Conservation (phyloP, 2,329 filamentous ascomycete species). For the Colletotrichum viniferum region DNA sequence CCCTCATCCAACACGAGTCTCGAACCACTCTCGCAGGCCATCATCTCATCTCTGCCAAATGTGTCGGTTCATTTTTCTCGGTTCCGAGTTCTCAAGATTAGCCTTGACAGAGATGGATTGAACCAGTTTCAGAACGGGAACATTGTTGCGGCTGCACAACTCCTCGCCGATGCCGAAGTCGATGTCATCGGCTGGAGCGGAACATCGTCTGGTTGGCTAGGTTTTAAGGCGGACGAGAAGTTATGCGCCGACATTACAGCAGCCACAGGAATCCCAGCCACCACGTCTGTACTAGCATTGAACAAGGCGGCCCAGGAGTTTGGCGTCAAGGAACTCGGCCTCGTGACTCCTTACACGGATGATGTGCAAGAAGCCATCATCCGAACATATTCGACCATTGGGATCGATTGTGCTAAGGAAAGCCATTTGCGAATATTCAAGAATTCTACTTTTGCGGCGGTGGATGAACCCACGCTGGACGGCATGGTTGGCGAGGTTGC, state of each 20-base stretch:
- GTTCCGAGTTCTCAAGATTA: background rate
- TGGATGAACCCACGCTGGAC: slow-evolving; percentile 30
- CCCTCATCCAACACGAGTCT: background rate
- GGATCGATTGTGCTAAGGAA: slow-evolving; percentile 35
- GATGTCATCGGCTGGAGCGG: slow-evolving; percentile 43
- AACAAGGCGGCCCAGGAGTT: slow-evolving; percentile 37
- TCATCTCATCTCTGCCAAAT: background rate
- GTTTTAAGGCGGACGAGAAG: slow-evolving; percentile 42
- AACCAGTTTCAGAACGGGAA: background rate
- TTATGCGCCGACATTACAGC: slow-evolving; percentile 41
- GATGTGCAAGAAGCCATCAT: slow-evolving; percentile 43
- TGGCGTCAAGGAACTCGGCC: slow-evolving; percentile 24
- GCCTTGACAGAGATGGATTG: background rate
- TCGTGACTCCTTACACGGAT: slow-evolving; percentile 46
- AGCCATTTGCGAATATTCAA: slow-evolving; percentile 37
- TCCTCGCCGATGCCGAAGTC: slow-evolving; percentile 40
- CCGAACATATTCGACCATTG: slow-evolving; percentile 35
- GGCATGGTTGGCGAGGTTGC: slow-evolving; percentile 29
- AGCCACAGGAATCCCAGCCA: slow-evolving; percentile 40
- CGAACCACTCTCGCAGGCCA: background rate
- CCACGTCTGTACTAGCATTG: slow-evolving; percentile 44
- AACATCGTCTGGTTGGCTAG: slow-evolving; percentile 40
- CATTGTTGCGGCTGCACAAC: slow-evolving; percentile 35
- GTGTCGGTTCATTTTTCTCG: background rate
- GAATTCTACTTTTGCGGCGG: slow-evolving; percentile 40